These are phyloP conservation scores for Coleophoma eucalyptorum DNA, from an alignment of 2,329 filamentous ascomycete species.

Conservation along the genomic window DNA sequence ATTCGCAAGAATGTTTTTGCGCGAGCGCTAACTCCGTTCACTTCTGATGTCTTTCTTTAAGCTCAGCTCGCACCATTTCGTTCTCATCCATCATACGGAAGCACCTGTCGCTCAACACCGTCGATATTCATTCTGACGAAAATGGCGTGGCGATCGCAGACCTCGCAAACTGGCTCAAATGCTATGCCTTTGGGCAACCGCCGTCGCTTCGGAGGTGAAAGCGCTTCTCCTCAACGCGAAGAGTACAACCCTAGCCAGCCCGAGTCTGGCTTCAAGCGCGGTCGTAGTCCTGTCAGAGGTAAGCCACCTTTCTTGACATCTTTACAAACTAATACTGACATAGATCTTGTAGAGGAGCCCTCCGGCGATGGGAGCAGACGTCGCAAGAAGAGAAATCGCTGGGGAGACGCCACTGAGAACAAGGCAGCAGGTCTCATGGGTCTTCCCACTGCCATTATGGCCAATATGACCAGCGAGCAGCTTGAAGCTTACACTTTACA, in stretches of 20 bases:
- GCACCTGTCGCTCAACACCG: constrained; percentile 1
- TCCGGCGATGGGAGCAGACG: constrained; percentile 70
- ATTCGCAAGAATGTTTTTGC: background rate
- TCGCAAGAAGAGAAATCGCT: constrained; percentile 97
- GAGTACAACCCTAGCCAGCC: constrained; percentile 22
- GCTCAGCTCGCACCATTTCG: background rate
- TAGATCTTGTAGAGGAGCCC: constrained; percentile 22
- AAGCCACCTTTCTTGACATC: constrained; percentile 29
- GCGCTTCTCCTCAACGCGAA: constrained; percentile 27
- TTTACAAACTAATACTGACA: constrained; percentile 6
- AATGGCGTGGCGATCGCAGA: constrained; percentile 57
- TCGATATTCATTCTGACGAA: constrained; percentile 17
- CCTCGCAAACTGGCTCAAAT: constrained; percentile 91
- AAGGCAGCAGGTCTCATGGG: constrained; percentile 98
- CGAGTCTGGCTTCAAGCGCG: constrained; percentile 64
- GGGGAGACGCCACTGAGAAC: constrained; percentile 96
- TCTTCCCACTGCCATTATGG: constrained; percentile 90
- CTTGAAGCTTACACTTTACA: constrained; percentile 96
- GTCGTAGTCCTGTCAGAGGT: constrained; percentile 86
- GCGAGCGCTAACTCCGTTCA: background rate
- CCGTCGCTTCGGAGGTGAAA: constrained; percentile 71
- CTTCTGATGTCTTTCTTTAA: background rate
- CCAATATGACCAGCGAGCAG: constrained; percentile 98
- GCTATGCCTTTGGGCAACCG: constrained; percentile 90
- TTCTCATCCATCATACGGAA: background rate